Base-by-base conservation (phyloP, 2,329 filamentous ascomycete genomes). In the Phialophora expanda region DNA sequence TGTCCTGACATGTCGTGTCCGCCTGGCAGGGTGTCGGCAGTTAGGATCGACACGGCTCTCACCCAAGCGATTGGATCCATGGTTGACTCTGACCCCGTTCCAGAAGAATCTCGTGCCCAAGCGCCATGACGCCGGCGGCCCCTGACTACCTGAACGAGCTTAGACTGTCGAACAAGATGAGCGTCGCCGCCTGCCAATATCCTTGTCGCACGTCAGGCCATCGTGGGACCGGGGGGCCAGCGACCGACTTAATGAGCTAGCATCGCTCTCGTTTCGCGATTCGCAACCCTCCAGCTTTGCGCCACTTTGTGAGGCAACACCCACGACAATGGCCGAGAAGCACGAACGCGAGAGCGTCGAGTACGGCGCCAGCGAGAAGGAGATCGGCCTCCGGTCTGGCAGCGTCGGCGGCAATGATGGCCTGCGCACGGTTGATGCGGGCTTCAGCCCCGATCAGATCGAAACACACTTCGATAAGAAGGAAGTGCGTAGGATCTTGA, bases 321-420 rank as follows among this genome's bases (percentile, higher is more conserved):
- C 12, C n/a, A 30, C 34, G 5, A 55, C 24, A 12, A 62, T 62
- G 59, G 22, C 48, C 7, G 59, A 62, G 24, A 62, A 62, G n/a
- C 30, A 55, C 22, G 11, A 44, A 1, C 44, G 41, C 32, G 48
- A 62, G 32, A 46, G 38, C 30, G 3, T 62, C 50, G 59, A 62
- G 51, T 62, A 62, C 34, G 50, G 59, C 32, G 59, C 30, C 50
- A 54, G 48, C 50, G 59, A 62, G 59, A 62, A 62, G 50, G 59
- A 62, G 59, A 44, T 62, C 22, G 59, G 59, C 6, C 50, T 62
- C 22, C 7, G 41, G 22, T 30, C 59, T 8, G 4, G 48, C 20
- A 46, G 24, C 38, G 17, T 53, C 14, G 51, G 46, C 38, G 24
- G 22, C 34, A 48, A n/a, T 28, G 59, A 38, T 41, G 51, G 11